Conservation (phyloP, 257 asterid genomes). For the Solanum infundibuliforme region DNA sequence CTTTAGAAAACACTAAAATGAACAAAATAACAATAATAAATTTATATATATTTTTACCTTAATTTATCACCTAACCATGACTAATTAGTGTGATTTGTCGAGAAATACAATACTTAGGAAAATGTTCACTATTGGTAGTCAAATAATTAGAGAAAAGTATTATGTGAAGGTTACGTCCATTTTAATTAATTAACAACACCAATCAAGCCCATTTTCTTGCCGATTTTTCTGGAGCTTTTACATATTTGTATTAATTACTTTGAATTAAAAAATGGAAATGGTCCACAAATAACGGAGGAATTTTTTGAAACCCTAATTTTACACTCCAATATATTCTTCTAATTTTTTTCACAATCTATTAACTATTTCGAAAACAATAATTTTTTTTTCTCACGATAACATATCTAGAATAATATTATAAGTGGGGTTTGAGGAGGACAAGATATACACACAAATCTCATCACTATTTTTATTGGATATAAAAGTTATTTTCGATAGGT, state of each 20-base stretch:
- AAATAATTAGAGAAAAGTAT: not conserved
- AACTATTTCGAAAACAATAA: not conserved
- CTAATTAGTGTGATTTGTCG: not conserved
- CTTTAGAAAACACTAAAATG: too few relatives aligned
- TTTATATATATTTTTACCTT: not conserved
- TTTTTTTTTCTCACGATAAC: not conserved
- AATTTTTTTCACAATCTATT: not conserved
- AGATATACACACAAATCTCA: not conserved
- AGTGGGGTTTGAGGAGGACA: not conserved
- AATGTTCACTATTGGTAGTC: not conserved
- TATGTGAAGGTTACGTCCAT: not conserved
- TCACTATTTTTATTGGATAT: not conserved
- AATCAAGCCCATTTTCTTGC: not conserved
- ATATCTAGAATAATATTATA: not conserved
- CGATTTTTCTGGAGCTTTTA: not conserved
- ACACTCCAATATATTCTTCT: not conserved
- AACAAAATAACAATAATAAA: too few relatives aligned
- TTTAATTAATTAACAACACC: not conserved
- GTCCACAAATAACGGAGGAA: not conserved
- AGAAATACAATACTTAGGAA: not conserved
- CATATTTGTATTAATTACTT: not conserved
- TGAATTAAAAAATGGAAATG: not conserved
- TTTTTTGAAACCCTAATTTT: not conserved
- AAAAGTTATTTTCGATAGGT: not conserved
- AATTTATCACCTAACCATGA: not conserved